Conservation (phyloP, 225 moss, liverwort and hornwort genomes). For the Pleurozium schreberi region DNA sequence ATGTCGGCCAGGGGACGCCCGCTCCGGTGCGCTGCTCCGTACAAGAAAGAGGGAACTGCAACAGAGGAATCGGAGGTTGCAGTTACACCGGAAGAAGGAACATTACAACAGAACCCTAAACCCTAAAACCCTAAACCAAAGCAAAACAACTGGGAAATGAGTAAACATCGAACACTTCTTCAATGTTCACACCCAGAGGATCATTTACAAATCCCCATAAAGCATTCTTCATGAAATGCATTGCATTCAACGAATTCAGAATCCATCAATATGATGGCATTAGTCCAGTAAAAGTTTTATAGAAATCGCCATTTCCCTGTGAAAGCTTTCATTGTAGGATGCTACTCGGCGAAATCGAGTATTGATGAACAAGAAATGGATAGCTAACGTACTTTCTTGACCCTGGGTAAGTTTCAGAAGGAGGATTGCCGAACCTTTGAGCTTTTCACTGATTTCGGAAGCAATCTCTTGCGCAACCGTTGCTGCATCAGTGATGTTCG, state of each 20-base stretch:
- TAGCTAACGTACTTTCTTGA: background rate
- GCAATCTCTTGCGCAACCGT: slow-evolving; percentile 61
- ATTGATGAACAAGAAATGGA: background rate
- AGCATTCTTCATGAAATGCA: background rate
- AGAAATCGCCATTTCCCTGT: background rate
- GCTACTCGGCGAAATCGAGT: background rate
- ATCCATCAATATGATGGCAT: background rate
- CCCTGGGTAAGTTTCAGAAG: no score
- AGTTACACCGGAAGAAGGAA: background rate
- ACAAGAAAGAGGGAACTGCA: slow-evolving; percentile 89
- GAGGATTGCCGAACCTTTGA: slow-evolving; percentile 38
- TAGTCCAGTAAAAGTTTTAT: background rate
- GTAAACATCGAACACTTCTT: background rate
- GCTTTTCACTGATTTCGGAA: slow-evolving; percentile 55
- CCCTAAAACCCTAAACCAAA: background rate
- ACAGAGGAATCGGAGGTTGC: background rate
- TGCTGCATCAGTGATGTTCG: slow-evolving; percentile 48
- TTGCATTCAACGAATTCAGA: background rate
- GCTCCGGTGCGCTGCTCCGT: slow-evolving; percentile 61
- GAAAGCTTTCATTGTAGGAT: background rate
- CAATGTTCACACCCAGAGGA: background rate
- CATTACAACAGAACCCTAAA: background rate
- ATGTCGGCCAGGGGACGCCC: slow-evolving; percentile 48
- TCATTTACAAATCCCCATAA: background rate
- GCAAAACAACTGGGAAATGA: background rate